Percentiles rank a stretch among this genome's conserved stretches.
phyloP scores from a whole-genome alignment of 2,329 filamentous ascomycete genomes.

The Phoma sp. region DNA sequence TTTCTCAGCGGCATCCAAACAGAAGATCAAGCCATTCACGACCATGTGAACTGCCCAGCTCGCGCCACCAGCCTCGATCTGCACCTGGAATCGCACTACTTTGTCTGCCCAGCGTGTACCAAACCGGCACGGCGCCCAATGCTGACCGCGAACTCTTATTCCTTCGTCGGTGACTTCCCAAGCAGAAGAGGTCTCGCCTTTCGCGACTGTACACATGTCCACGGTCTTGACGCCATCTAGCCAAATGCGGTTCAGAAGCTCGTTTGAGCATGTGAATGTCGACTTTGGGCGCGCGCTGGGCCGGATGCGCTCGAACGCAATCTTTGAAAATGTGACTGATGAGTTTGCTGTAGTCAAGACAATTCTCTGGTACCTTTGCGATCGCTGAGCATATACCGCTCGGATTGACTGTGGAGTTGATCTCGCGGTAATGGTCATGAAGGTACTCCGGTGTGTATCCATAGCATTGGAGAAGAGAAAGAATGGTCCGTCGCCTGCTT shows the following conservation, averaged over 20 bases:
- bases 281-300: not conserved
- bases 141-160: constrained; percentile 12
- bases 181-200: constrained; percentile 13
- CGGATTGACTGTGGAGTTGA: not conserved
- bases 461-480: constrained; percentile 20
- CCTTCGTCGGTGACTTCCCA: constrained; percentile 13
- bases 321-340: constrained; percentile 4
- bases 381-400: constrained; percentile 10
- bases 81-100: constrained; percentile 9
- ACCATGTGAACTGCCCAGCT: constrained; percentile 21
- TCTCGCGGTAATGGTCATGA: not conserved
- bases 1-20: constrained; percentile 4
- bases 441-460: constrained; percentile 15
- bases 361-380: constrained; percentile 18
- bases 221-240: constrained; percentile 13
- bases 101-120: constrained; percentile 17
- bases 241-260: constrained; percentile 14
- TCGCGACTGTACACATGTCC: constrained; percentile 12
- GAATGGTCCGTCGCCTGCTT: constrained; percentile 15
- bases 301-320: constrained; percentile 12
- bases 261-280: constrained; percentile 7
- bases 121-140: constrained; percentile 16
- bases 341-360: not conserved
- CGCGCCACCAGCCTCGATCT: constrained; percentile 4
- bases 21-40: constrained; percentile 19